These are phyloP conservation scores for Talaromyces sp. DNA, from an alignment of 2,329 filamentous ascomycete species.

Conservation along the genomic window DNA sequence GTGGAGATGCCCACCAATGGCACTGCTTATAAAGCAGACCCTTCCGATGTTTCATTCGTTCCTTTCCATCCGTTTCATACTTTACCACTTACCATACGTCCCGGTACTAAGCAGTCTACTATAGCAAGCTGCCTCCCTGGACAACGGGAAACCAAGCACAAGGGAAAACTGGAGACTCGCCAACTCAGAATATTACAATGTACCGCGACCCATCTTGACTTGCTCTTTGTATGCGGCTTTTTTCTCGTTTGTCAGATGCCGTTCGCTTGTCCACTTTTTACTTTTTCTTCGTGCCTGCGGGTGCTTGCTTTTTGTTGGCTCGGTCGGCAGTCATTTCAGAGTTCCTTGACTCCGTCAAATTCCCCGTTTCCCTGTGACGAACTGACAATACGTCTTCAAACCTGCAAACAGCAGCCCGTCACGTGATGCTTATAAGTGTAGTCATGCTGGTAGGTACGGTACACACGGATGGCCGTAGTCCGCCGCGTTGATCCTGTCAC, in stretches of 20 bases:
- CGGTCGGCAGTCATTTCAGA: not conserved
- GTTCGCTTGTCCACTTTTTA: constrained; percentile 5
- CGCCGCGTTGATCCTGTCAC: not conserved
- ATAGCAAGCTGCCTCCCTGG: not conserved
- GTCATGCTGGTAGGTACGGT: too few relatives aligned
- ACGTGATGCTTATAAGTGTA: not conserved
- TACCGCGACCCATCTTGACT: not conserved
- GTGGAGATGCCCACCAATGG: not conserved
- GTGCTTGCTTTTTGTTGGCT: not conserved
- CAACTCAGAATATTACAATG: not conserved
- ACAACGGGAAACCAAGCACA: not conserved
- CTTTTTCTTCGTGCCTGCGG: not conserved
- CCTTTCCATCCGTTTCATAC: not conserved
- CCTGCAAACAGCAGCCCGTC: not conserved
- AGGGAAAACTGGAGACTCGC: constrained; percentile 4
- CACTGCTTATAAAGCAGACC: not conserved
- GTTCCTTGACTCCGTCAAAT: not conserved
- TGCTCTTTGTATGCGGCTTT: constrained; percentile 13
- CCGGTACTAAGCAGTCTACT: not conserved
- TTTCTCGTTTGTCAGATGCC: constrained; percentile 7
- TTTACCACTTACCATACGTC: not conserved
- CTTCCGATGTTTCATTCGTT: not conserved
- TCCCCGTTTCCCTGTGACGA: not conserved
- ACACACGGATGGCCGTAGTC: not conserved
- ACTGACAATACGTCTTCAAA: not conserved